Conservation (phyloP, 2,329 filamentous ascomycete species). For the Metarhizium anisopliae region DNA sequence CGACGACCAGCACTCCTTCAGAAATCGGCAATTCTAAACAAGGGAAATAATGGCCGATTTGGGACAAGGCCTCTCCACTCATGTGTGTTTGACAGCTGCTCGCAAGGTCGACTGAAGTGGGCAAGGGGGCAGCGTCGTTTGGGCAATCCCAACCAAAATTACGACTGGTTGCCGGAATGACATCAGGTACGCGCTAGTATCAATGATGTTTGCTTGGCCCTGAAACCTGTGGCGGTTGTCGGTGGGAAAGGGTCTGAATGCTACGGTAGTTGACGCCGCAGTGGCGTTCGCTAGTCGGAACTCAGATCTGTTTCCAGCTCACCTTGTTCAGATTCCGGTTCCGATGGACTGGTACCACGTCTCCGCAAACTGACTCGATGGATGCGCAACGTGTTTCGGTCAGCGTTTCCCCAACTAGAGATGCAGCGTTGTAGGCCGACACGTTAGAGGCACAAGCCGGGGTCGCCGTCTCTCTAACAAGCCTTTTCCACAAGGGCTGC, state of each 20-base stretch:
- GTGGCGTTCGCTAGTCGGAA: background rate
- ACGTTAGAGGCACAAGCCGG: background rate
- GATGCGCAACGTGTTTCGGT: background rate
- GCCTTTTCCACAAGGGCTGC: too few species aligned
- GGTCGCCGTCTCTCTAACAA: background rate
- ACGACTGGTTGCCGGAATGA: background rate
- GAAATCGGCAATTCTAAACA: background rate
- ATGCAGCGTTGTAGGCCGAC: too few species aligned
- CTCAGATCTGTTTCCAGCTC: background rate
- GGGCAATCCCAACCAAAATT: background rate
- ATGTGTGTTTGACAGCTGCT: constrained; percentile 10
- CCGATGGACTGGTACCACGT: background rate
- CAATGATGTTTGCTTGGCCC: background rate
- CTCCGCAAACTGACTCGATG: background rate
- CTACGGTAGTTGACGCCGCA: background rate
- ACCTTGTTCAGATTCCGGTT: background rate
- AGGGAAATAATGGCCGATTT: background rate
- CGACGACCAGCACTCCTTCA: too few species aligned
- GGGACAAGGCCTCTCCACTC: background rate
- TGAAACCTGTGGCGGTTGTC: background rate
- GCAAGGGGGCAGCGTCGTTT: constrained; percentile 11
- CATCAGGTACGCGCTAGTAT: too few species aligned
- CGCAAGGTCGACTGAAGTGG: constrained; percentile 26
- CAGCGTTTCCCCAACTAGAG: too few species aligned
- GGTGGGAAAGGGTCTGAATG: background rate